Conservation (phyloP, 2,329 filamentous ascomycete genomes). For the Sclerotinia subarctica region DNA sequence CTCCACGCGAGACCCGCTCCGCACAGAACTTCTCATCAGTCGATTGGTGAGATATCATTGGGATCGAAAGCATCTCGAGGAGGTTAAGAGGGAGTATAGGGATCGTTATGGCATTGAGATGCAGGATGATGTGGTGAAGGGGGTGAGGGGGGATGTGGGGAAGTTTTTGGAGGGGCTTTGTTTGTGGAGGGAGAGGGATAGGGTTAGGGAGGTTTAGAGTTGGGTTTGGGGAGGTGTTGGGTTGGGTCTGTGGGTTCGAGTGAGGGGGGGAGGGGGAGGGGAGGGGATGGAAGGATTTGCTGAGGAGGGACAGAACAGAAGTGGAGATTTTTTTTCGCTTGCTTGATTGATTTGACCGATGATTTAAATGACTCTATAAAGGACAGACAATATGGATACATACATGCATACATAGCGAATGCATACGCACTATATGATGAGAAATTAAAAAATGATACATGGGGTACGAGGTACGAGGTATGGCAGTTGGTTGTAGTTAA, state of each 20-base stretch:
- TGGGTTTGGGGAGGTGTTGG: conserved; percentile 27
- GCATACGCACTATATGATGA: no score
- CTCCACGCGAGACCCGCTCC: conserved; percentile 61
- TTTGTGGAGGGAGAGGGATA: conserved; percentile 58
- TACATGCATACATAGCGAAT: no score
- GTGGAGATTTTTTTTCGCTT: no score
- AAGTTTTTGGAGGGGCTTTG: conserved; percentile 71
- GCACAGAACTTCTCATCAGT: conserved; percentile 83
- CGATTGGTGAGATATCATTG: conserved; percentile 88
- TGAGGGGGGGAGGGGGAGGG: no score
- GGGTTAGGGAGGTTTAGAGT: conserved; percentile 48
- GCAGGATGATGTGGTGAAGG: conserved; percentile 73
- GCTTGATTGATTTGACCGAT: no score
- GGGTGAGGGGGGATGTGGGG: conserved; percentile 73
- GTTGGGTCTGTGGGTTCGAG: not conserved
- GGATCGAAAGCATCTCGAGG: conserved; percentile 78
- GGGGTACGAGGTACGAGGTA: no score
- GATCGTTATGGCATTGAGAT: conserved; percentile 73
- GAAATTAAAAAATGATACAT: no score
- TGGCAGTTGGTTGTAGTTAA: no score
- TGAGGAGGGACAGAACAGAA: no score
- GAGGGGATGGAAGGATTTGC: not conserved
- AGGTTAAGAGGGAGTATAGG: conserved; percentile 75
- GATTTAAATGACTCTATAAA: no score
- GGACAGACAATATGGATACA: no score